Conservation (phyloP, 805 yeast species). For the Cyberlindnera suaveolens region DNA sequence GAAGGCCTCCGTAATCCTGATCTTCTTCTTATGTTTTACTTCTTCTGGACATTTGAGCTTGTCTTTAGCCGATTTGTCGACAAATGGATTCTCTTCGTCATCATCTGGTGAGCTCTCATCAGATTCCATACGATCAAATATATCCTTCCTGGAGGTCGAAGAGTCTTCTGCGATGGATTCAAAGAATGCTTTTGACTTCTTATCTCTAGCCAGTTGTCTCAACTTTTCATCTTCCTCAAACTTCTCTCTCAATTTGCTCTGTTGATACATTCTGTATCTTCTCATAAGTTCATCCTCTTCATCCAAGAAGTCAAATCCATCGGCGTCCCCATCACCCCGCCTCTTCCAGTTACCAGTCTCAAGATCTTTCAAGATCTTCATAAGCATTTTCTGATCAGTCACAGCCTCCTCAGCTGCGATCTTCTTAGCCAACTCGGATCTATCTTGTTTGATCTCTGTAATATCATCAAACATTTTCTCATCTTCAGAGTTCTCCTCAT, state of each 20-base stretch:
- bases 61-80: conserved; percentile 15
- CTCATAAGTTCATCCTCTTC: conserved; percentile 60
- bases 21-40: conserved; percentile 21
- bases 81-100: conserved; percentile 23
- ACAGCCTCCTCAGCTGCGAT: conserved; percentile 55
- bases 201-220: conserved; percentile 44
- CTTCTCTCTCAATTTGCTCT: conserved; percentile 34
- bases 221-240: conserved; percentile 41
- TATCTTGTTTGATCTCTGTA: conserved; percentile 48
- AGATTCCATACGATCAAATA: conserved; percentile 23
- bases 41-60: conserved; percentile 12
- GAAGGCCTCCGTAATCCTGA: conserved; percentile 44
- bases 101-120: conserved; percentile 24
- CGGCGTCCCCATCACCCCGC: conserved; percentile 40
- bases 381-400: conserved; percentile 57
- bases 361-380: conserved; percentile 62
- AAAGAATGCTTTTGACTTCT: conserved; percentile 61
- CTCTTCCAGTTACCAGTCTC: conserved; percentile 64
- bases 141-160: conserved; percentile 24
- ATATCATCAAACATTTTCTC: conserved; percentile 74
- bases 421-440: conserved; percentile 50
- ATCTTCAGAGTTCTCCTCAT: conserved; percentile 64
- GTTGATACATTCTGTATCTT: conserved; percentile 19
- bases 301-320: conserved; percentile 62
- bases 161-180: conserved; percentile 51